These are phyloP conservation scores for Melastoma candidum DNA, from an alignment of 441 rosid species.

Conservation along the genomic window DNA sequence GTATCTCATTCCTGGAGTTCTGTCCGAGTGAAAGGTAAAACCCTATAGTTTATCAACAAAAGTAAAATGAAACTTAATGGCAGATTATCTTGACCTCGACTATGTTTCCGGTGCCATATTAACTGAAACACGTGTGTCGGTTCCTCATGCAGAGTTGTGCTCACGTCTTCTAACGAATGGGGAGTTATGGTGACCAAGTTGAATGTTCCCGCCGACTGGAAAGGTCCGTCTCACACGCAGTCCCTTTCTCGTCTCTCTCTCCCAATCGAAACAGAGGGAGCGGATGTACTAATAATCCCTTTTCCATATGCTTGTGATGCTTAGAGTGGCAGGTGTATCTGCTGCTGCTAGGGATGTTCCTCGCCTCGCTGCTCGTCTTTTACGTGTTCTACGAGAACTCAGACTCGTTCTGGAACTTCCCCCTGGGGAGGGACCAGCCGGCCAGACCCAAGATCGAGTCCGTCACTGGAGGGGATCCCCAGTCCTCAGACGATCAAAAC, in stretches of 20 bases:
- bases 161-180: constrained; percentile 79
- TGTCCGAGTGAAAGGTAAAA: constrained; percentile 76
- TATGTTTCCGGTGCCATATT: background rate
- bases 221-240: constrained; percentile 37
- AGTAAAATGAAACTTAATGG: too few species aligned
- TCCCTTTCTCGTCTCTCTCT: background rate
- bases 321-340: constrained; percentile 97
- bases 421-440: constrained; percentile 42
- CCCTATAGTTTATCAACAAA: too few species aligned
- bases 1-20: constrained; percentile 64
- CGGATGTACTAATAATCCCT: background rate
- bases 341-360: constrained; percentile 58
- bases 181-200: constrained; percentile 80
- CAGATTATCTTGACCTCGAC: background rate
- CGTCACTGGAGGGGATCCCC: constrained; percentile 43
- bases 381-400: constrained; percentile 81
- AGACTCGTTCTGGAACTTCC: constrained; percentile 83
- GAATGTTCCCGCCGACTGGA: constrained; percentile 92
- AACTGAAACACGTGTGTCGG: background rate
- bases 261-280: too few species aligned
- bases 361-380: constrained; percentile 71
- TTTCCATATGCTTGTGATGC: constrained; percentile 1
- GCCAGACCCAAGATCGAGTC: constrained; percentile 46
- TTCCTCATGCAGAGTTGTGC: constrained; percentile 48
- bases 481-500: constrained; percentile 55